These are phyloP conservation scores for Cryptococcus floricola DNA, from an alignment of 1,284 basidiomycete species.

Conservation along the genomic window DNA sequence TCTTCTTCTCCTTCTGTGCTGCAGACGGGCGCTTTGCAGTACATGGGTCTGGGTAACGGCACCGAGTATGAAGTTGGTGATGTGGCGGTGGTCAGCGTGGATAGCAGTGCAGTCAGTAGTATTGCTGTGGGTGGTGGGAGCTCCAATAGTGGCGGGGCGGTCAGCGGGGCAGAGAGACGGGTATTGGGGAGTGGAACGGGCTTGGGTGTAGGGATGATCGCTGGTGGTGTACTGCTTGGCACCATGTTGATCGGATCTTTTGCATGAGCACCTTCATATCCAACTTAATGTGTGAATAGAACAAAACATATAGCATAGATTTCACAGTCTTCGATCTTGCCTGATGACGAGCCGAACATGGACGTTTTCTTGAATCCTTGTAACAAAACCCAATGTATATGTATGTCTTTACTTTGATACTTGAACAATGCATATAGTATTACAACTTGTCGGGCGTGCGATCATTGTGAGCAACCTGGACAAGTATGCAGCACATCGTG, in stretches of 20 bases:
- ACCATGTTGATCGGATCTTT: too few species aligned
- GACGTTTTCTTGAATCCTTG: too few species aligned
- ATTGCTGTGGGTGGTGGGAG: not conserved
- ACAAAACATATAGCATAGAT: too few species aligned
- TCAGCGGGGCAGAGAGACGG: not conserved
- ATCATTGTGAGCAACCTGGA: conserved; percentile 51
- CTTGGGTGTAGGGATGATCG: not conserved
- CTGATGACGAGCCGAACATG: too few species aligned
- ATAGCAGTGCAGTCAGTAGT: conserved; percentile 3
- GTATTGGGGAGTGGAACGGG: not conserved
- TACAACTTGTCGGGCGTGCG: too few species aligned
- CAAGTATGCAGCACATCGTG: conserved; percentile 71
- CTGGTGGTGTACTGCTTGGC: not conserved
- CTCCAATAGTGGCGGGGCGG: not conserved
- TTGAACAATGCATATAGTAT: too few species aligned
- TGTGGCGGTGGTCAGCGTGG: conserved; percentile 23
- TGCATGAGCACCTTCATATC: too few species aligned
- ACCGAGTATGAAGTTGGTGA: conserved; percentile 20
- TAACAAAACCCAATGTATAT: too few species aligned
- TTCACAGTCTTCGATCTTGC: too few species aligned
- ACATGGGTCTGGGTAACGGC: conserved; percentile 28
- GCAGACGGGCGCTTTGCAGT: conserved; percentile 51
- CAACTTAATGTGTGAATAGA: too few species aligned
- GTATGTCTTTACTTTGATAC: too few species aligned
- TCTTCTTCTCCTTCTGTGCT: conserved; percentile 45